A percentile compares a stretch with the other conserved stretches of the same genome.
phyloP scores from a whole-genome alignment of 495 filamentous ascomycete genomes.

The Darksidea phi region DNA sequence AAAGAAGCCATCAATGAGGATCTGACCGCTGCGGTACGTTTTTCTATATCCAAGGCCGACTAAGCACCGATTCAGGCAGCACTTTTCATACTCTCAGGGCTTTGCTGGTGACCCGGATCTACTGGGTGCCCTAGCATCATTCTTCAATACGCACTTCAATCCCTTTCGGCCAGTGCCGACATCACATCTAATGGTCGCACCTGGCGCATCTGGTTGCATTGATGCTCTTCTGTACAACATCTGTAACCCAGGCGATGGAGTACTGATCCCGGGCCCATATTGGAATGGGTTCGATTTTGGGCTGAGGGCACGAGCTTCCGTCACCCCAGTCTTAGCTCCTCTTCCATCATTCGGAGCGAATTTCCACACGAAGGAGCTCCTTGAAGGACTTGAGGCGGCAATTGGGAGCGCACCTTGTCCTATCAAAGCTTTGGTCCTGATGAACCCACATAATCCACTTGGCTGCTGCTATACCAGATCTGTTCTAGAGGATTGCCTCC shows the following conservation, averaged over 20 bases:
- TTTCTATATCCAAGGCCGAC: too few species aligned
- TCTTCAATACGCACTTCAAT: too few species aligned
- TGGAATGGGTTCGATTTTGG: constrained; percentile 28
- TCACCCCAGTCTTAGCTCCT: constrained; percentile 15
- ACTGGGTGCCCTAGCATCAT: too few species aligned
- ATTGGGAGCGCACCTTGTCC: neutral
- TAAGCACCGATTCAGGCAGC: too few species aligned
- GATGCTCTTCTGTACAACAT: constrained; percentile 46
- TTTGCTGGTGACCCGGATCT: too few species aligned
- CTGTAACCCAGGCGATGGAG: constrained; percentile 48
- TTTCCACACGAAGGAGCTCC: neutral
- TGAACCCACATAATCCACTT: neutral
- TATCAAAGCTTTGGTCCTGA: neutral
- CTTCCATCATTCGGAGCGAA: neutral
- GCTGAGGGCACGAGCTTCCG: constrained; percentile 8
- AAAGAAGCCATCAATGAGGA: too few species aligned
- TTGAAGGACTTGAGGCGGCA: constrained; percentile 9
- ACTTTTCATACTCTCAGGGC: too few species aligned
- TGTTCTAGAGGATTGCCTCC: constrained; percentile 25
- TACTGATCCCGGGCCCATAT: constrained; percentile 47
- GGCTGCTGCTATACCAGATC: neutral
- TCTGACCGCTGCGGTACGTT: too few species aligned
- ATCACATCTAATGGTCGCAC: constrained; percentile 44
- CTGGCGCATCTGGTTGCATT: constrained; percentile 42
- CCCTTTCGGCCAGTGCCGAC: too few species aligned